Evolutionary conservation across 306 rosid species (phyloP).

Genomic region (Acacia crassicarpa): DNA sequence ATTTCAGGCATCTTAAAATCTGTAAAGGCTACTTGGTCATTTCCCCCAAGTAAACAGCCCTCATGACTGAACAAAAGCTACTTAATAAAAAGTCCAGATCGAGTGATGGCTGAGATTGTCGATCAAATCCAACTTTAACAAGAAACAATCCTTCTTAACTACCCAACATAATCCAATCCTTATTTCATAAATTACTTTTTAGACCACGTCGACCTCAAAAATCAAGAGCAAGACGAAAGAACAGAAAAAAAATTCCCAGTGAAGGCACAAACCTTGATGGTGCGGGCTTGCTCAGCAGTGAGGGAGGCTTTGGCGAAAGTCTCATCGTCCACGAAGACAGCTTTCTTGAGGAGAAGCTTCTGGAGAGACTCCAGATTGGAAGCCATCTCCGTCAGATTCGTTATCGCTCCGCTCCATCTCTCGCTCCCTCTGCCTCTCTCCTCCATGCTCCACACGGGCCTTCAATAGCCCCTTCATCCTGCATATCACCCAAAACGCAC

Average conservation of each 20-base stretch:
- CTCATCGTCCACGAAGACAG: slow-evolving; percentile 85
- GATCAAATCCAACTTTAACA: not conserved
- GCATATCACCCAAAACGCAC: not conserved
- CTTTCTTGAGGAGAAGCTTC: slow-evolving; percentile 78
- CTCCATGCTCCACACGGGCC: slow-evolving; percentile 37
- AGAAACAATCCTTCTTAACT: not conserved
- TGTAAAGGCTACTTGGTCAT: not conserved
- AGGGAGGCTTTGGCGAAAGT: slow-evolving; percentile 90
- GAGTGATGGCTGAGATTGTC: not conserved
- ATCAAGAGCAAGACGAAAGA: not conserved
- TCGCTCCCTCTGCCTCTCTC: slow-evolving; percentile 66
- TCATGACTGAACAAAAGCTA: not conserved
- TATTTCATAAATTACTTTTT: not conserved
- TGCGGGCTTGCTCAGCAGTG: slow-evolving; percentile 79
- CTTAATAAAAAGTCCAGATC: not conserved
- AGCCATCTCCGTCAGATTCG: slow-evolving; percentile 81
- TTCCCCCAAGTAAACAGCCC: not conserved
- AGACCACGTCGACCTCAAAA: not conserved
- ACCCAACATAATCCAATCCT: not conserved
- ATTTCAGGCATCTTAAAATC: not conserved
- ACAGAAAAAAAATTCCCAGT: not conserved
- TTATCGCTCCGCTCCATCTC: slow-evolving; percentile 87
- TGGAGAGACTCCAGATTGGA: slow-evolving; percentile 82
- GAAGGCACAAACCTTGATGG: slow-evolving; percentile 57
- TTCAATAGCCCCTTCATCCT: no score